Evolutionary conservation across 495 filamentous ascomycete species (phyloP).

Genomic region (Aspergillus asperescens): DNA sequence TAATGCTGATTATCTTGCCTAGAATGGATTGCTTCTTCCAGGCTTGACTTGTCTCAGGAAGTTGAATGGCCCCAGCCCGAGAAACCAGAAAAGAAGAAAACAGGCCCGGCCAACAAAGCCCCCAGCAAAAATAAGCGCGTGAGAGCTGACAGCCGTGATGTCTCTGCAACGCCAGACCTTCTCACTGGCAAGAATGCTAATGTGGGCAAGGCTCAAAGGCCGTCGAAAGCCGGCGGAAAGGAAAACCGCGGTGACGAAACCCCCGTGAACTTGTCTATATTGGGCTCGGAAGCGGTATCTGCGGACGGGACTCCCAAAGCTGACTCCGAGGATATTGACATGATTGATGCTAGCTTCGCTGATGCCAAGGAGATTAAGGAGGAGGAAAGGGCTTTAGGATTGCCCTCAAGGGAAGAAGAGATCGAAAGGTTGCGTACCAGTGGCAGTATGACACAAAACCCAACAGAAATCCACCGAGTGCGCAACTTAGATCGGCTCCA

Average conservation of each 20-base stretch:
- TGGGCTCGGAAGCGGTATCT: constrained; percentile 48
- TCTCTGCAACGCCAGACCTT: constrained; percentile 53
- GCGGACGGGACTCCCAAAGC: constrained; percentile 50
- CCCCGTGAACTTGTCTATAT: constrained; percentile 31
- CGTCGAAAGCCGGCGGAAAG: constrained; percentile 57
- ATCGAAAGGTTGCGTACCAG: constrained; percentile 90
- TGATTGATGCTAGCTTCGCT: constrained; percentile 52
- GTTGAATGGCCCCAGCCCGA: constrained; percentile 76
- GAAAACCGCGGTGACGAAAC: constrained; percentile 50
- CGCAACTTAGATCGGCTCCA: constrained; percentile 89
- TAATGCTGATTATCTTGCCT: constrained; percentile 16
- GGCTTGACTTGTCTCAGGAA: constrained; percentile 75
- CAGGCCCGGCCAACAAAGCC: constrained; percentile 40
- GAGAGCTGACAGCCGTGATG: constrained; percentile 50
- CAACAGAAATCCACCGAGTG: constrained; percentile 92
- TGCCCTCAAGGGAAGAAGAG: constrained; percentile 82
- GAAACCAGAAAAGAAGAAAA: constrained; percentile 62
- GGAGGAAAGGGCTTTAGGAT: constrained; percentile 40
- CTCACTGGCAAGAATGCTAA: constrained; percentile 47
- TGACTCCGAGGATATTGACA: constrained; percentile 58
- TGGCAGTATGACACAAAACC: constrained; percentile 98
- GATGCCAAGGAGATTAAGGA: constrained; percentile 49
- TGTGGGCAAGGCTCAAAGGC: constrained; percentile 42
- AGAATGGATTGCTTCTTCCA: constrained; percentile 81
- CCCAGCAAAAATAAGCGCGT: constrained; percentile 52